These are phyloP conservation scores for Alternaria arborescens DNA, from an alignment of 2,329 filamentous ascomycete genomes.

Conservation along the genomic window DNA sequence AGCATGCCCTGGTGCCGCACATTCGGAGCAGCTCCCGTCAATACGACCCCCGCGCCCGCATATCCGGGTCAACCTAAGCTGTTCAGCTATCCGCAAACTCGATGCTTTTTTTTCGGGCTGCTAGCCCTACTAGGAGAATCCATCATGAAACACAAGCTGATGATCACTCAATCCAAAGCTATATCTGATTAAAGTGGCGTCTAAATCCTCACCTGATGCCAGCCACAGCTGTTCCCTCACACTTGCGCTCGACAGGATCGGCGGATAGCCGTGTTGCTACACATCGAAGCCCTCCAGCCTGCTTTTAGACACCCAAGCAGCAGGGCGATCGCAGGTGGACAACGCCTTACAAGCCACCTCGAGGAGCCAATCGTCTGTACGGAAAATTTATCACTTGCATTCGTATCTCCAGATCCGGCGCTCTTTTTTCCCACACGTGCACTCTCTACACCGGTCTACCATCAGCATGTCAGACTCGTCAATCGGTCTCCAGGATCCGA, in stretches of 20 bases:
- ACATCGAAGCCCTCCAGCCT: background rate
- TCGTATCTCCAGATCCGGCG: slow-evolving; percentile 3
- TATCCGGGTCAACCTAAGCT: slow-evolving; percentile 5
- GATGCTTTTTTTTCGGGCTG: slow-evolving; percentile 6
- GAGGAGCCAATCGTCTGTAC: slow-evolving; percentile 7
- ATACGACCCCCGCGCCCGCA: slow-evolving; percentile 9
- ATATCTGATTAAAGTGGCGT: background rate
- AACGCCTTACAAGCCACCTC: slow-evolving; percentile 1
- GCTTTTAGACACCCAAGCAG: slow-evolving; percentile 2
- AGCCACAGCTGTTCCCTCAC: background rate
- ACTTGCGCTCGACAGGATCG: background rate
- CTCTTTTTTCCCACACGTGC: background rate
- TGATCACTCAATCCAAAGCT: background rate
- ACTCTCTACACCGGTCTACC: background rate
- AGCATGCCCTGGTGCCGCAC: slow-evolving; percentile 6
- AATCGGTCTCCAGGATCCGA: background rate
- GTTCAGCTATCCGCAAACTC: slow-evolving; percentile 5
- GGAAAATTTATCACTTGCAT: slow-evolving; percentile 15
- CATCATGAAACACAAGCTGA: background rate
- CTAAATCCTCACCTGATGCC: background rate
- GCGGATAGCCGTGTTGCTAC: background rate
- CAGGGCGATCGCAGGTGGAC: slow-evolving; percentile 3
- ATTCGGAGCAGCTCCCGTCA: slow-evolving; percentile 20
- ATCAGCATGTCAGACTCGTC: slow-evolving; percentile 13
- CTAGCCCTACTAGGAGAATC: background rate